Evolutionary conservation across 129 eudicot genomes (phyloP), one percentile per base, ranked within the genome.

Genomic region (sunflower (Helianthus annuus)): DNA sequence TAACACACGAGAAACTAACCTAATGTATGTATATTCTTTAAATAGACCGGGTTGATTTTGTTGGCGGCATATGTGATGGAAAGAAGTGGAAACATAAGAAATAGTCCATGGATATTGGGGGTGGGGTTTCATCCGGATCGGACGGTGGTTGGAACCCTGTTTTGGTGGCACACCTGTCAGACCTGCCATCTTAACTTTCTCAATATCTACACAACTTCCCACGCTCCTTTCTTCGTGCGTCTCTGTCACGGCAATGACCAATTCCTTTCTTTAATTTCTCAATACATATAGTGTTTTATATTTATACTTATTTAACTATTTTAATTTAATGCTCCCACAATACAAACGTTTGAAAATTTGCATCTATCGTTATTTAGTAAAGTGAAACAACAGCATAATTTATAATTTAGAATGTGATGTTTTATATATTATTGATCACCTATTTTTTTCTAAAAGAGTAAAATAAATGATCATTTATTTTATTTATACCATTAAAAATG

Each of bases 131-230:
- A 58, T 64, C 74, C 82, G 71, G 78, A 81, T 78, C 76, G 53
- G 40, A 75, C 83, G 86, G 82, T 69, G 56, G 79, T 46, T 38
- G 68, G 78, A 39, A 66, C 74, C 83, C 76, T 69, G 42, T 64
- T 75, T 67, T 32, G 77, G 82, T 79, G 82, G 79, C 78, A 78
- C 77, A 71, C 24, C n/a, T 52, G 78, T 78, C 82, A 78, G 77
- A 78, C 71, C 73, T 72, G 76, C 69, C 69, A 60, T 70, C 71
- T 71, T 60, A 58, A 40, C 17, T 68, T 76, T 45, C 13, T 61
- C 62, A 67, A 22, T 6, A 13, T 44, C 8, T 40, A 45, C 79
- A 65, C 80, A 39, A 32, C 10, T 46, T n/a, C 69, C 80, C 82
- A 81, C 82, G 72, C 82, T 65, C 85, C 48, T 60, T 48, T 22